phyloP scores from a whole-genome alignment of 805 yeast genomes.

The Saccharomyces kudriavzevii region DNA sequence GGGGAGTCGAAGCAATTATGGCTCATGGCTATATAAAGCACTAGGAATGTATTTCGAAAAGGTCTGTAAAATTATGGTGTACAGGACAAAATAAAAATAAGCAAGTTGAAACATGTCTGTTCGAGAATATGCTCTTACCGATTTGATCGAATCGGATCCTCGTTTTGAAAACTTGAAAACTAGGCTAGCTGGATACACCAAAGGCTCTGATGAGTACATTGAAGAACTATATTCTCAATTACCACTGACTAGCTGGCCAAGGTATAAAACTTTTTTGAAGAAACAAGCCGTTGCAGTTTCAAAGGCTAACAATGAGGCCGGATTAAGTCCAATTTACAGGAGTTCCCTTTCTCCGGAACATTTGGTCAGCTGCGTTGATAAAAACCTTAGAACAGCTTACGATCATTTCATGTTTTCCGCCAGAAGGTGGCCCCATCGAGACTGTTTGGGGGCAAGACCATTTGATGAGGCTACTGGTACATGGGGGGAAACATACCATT shows the following conservation, averaged over 20 bases:
- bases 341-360: conserved; percentile 32
- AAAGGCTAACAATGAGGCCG: conserved; percentile 31
- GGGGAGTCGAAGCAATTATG: not conserved
- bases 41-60: not conserved
- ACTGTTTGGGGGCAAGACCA: conserved; percentile 41
- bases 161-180: conserved; percentile 13
- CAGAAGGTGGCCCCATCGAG: conserved; percentile 30
- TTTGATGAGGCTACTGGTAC: conserved; percentile 27
- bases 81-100: not conserved
- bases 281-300: conserved; percentile 33
- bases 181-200: conserved; percentile 12
- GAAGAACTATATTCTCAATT: conserved; percentile 13
- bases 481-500: conserved; percentile 37
- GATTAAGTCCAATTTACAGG: conserved; percentile 47
- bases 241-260: conserved; percentile 21
- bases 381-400: conserved; percentile 38
- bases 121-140: conserved; percentile 16
- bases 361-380: conserved; percentile 35
- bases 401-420: conserved; percentile 39
- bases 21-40: not conserved
- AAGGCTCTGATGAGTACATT: conserved; percentile 24
- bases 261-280: conserved; percentile 17
- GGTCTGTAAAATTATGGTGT: not conserved
- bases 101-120: not conserved
- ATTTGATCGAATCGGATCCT: conserved; percentile 20